Conservation (phyloP, 495 filamentous ascomycete genomes). For the Cryomyces minteri region DNA sequence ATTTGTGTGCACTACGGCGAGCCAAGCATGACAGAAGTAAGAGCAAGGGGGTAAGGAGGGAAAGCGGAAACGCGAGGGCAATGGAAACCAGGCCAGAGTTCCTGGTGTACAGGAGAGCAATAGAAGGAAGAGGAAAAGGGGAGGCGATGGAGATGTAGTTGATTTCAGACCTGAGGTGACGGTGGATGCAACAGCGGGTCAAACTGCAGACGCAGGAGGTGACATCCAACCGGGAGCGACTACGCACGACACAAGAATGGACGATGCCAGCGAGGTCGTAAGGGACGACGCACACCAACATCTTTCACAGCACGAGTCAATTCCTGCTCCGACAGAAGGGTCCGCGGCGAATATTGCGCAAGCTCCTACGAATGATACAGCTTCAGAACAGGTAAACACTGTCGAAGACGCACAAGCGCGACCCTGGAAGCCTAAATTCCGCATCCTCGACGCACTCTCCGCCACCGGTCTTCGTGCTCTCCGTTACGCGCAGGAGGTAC, state of each 20-base stretch:
- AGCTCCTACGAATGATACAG: neutral
- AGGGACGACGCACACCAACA: neutral
- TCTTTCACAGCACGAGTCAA: neutral
- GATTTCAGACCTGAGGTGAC: neutral
- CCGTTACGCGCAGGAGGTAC: conserved; percentile 81
- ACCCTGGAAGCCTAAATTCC: conserved; percentile 21
- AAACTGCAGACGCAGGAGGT: neutral
- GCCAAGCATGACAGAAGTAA: conserved; percentile 17
- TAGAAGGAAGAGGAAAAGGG: conserved; percentile 11
- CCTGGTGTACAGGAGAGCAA: conserved; percentile 9
- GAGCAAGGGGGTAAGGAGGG: conserved; percentile 23
- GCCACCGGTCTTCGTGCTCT: conserved; percentile 85
- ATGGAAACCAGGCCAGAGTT: conserved; percentile 5
- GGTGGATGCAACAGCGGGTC: neutral
- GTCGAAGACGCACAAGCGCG: neutral
- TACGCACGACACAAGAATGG: neutral
- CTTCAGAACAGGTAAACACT: neutral
- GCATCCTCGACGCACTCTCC: conserved; percentile 85
- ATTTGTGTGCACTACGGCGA: conserved; percentile 28
- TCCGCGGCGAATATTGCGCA: neutral
- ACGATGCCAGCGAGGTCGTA: neutral
- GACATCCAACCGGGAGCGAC: too few relatives aligned
- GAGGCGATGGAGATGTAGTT: neutral
- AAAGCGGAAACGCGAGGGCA: conserved; percentile 13
- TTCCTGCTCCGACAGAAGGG: neutral